Conservation (phyloP, 768 basidiomycete species). For the Boletus eberwhitei region DNA sequence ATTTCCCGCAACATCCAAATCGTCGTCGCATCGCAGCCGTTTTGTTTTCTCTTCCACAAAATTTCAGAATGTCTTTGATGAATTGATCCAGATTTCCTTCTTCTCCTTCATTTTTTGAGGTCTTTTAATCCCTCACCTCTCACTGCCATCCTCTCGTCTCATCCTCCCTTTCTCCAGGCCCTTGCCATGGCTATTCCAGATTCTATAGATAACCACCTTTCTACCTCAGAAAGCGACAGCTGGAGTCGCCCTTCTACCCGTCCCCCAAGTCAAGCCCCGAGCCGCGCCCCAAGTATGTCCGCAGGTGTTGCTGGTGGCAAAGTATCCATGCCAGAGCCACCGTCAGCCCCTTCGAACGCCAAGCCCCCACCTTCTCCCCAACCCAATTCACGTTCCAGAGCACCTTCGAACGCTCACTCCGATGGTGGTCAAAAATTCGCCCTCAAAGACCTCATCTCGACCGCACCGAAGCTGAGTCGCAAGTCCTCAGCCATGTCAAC, state of each 20-base stretch:
- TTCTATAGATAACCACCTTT: slow-evolving; percentile 44
- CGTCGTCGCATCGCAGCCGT: slow-evolving; percentile 7
- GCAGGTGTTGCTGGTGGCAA: slow-evolving; percentile 40
- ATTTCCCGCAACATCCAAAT: slow-evolving; percentile 11
- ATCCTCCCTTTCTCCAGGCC: slow-evolving; percentile 12
- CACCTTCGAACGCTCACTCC: slow-evolving; percentile 49
- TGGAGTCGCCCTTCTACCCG: slow-evolving; percentile 61
- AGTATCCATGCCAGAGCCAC: slow-evolving; percentile 29
- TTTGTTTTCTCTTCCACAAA: not conserved
- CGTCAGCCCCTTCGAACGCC: slow-evolving; percentile 17
- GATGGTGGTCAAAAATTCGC: slow-evolving; percentile 72
- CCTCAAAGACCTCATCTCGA: slow-evolving; percentile 74
- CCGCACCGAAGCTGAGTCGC: slow-evolving; percentile 71
- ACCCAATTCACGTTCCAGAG: slow-evolving; percentile 33
- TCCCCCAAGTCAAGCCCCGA: slow-evolving; percentile 53
- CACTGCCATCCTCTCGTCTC: not conserved
- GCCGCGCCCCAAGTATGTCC: slow-evolving; percentile 37
- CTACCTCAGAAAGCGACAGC: slow-evolving; percentile 55
- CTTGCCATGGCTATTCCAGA: slow-evolving; percentile 38
- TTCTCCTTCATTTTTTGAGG: not conserved
- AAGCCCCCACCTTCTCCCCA: slow-evolving; percentile 17
- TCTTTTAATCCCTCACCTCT: not conserved
- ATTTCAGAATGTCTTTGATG: slow-evolving; percentile 5
- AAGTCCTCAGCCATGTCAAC: slow-evolving; percentile 71
- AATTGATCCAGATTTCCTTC: slow-evolving; percentile 7